phyloP scores from a whole-genome alignment of 257 asterid species.

The Misopates orontium region DNA sequence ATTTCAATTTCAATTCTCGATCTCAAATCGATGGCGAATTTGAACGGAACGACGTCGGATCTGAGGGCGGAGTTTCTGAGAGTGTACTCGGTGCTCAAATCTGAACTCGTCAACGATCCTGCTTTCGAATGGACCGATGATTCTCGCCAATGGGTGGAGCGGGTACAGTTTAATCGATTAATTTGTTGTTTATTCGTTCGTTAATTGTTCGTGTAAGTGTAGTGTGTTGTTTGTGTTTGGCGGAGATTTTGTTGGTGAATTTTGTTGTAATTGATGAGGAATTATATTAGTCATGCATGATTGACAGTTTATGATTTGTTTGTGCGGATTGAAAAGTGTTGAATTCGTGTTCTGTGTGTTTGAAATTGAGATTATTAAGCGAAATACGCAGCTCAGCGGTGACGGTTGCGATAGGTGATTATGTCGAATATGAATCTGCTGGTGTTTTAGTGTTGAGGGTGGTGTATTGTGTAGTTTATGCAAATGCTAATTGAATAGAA shows the following conservation, averaged over 20 bases:
- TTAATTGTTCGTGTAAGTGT: too few species aligned
- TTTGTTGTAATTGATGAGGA: too few species aligned
- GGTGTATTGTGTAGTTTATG: not conserved
- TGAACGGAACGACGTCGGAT: slow-evolving; percentile 29
- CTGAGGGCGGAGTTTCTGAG: slow-evolving; percentile 41
- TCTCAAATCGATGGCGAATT: slow-evolving; percentile 25
- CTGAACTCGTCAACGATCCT: slow-evolving; percentile 58
- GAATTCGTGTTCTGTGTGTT: not conserved
- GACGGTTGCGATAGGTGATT: not conserved
- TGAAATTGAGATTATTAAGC: not conserved
- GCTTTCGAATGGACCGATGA: slow-evolving; percentile 58
- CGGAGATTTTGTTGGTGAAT: too few species aligned
- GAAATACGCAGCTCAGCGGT: too few species aligned
- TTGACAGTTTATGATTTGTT: too few species aligned
- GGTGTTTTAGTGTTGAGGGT: not conserved
- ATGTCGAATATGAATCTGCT: too few species aligned
- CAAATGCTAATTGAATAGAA: not conserved
- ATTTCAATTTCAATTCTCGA: not conserved
- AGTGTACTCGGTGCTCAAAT: slow-evolving; percentile 55
- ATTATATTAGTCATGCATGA: too few species aligned
- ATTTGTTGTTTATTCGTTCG: too few species aligned
- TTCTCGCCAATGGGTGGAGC: slow-evolving; percentile 69
- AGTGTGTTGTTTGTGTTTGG: too few species aligned
- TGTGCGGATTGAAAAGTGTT: too few species aligned
- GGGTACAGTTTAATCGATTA: slow-evolving; percentile 34